Conservation (phyloP, 805 yeast species). For the Myxozyma neglecta region DNA sequence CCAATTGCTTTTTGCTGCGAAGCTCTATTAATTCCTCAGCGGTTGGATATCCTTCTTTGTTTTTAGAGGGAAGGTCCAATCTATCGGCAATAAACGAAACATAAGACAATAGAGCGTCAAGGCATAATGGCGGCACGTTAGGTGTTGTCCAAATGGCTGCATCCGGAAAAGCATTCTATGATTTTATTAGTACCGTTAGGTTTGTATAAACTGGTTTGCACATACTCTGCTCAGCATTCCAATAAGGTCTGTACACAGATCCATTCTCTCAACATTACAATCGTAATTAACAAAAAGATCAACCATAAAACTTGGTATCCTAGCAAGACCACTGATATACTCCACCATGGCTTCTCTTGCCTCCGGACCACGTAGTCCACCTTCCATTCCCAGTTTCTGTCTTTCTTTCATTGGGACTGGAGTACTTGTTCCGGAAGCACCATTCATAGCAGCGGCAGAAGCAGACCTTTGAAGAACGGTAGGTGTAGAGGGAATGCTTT, state of each 20-base stretch:
- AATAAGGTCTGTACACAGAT: constrained; percentile 65
- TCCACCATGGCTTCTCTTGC: constrained; percentile 79
- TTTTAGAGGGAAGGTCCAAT: constrained; percentile 26
- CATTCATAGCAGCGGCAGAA: neutral
- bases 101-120: constrained; percentile 76
- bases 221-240: constrained; percentile 63
- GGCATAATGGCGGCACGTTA: constrained; percentile 87
- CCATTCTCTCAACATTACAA: constrained; percentile 84
- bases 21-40: constrained; percentile 18
- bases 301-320: constrained; percentile 76
- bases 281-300: constrained; percentile 79
- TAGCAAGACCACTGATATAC: constrained; percentile 59
- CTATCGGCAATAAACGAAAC: constrained; percentile 28
- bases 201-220: neutral
- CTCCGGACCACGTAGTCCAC: constrained; percentile 32
- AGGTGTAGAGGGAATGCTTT: constrained; percentile 44
- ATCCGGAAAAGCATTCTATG: constrained; percentile 73
- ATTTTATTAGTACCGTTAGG: neutral
- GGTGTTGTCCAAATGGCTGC: constrained; percentile 76
- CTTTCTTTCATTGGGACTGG: constrained; percentile 30
- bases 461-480: constrained; percentile 51
- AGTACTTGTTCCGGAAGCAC: constrained; percentile 27
- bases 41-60: constrained; percentile 12
- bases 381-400: constrained; percentile 31
- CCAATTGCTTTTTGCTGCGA: constrained; percentile 60